Evolutionary conservation across 805 yeast genomes (phyloP), one percentile per base, ranked within the genome.

Genomic region (Candida verbasci): DNA sequence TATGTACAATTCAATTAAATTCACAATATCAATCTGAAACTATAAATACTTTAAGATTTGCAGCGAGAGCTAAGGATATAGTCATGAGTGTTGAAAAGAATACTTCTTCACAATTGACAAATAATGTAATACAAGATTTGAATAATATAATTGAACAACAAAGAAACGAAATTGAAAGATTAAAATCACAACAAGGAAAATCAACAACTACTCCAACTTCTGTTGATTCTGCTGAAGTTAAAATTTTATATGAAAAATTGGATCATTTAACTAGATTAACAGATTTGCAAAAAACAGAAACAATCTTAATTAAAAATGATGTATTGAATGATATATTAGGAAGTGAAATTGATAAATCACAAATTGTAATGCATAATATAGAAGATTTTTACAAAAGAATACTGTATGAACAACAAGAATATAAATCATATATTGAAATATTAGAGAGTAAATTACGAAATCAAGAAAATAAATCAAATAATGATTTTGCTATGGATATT

Each of bases 41-140:
- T 0, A 66, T 80, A 26, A 87, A 86, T 54, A 89, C 97, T 0
- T 66, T 93, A 17, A 63, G 97, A 35, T 93, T 93, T 64, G 97
- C 96, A 0, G 85, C 95, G 0, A 68, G 96, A 42, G 97, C 97
- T 1, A 89, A 88, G 51, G 87, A 91, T 55, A 79, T 93, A 34
- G 70, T 78, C 9, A 71, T 89, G 49, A 72, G 70, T 37, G 95
- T 86, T 5, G 73, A 73, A 35, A 74, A 73, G 40, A 71, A 72
- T 46, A 74, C 70, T 46, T 43, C 53, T 18, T 32, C 49, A 15
- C 49, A 57, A 26, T 52, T 60, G 3, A 27, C 9, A 20, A 53
- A 54, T 1, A 80, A 70, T 11, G 54, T 77, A 9, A 73, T 86
- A 12, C 78, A 73, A 42, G 75, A 72, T 31, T 65, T 87, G 37